Percentiles rank a stretch among this genome's conserved stretches.
phyloP scores from a whole-genome alignment of 140 eudicot genomes.

The Oenanthe javanica region DNA sequence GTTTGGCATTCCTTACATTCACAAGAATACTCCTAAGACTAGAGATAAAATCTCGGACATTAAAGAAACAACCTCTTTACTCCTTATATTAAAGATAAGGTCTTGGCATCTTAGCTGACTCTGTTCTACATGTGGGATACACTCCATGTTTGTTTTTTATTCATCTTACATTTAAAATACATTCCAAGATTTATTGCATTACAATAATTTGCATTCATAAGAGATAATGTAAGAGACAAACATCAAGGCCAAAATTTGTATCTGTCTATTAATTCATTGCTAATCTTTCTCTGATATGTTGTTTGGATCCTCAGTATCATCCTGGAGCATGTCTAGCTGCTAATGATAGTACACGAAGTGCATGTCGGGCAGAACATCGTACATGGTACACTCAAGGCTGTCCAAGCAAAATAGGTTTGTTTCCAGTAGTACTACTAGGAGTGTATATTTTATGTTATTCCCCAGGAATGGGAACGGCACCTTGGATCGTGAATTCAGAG shows the following conservation, averaged over 20 bases:
- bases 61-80: background rate
- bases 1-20: background rate
- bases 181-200: background rate
- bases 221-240: background rate
- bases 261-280: background rate
- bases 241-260: background rate
- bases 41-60: background rate
- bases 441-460: slow-evolving; percentile 30
- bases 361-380: slow-evolving; percentile 25
- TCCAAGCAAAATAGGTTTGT: slow-evolving; percentile 24
- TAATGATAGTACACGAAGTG: slow-evolving; percentile 7
- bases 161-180: background rate
- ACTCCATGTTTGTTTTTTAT: too few relatives aligned
- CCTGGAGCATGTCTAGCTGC: slow-evolving; percentile 44
- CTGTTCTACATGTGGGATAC: background rate
- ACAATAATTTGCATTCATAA: background rate
- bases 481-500: slow-evolving; percentile 55
- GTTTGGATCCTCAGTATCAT: slow-evolving; percentile 14
- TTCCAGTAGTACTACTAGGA: slow-evolving; percentile 1
- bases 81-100: background rate
- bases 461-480: slow-evolving; percentile 55
- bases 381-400: slow-evolving; percentile 47
- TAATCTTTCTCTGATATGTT: background rate
- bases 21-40: background rate
- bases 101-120: background rate